Evolutionary conservation across 2,329 filamentous ascomycete species (phyloP).

Genomic region (Arthrocladium fulminans): DNA sequence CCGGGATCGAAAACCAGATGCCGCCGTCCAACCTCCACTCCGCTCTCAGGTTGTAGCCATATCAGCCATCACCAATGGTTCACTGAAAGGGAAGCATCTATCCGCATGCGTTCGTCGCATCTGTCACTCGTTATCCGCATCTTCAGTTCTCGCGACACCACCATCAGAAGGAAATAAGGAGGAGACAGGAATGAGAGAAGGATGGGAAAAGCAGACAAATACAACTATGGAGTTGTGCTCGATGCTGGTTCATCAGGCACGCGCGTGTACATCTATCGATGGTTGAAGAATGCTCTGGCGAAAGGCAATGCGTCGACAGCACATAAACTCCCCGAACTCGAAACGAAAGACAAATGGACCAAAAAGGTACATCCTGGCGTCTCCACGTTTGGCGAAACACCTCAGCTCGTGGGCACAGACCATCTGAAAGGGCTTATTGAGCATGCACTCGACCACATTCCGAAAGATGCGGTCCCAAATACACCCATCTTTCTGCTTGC

Average conservation of each 20-base stretch:
- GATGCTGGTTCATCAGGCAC: slow-evolving; percentile 96
- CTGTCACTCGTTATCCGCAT: background rate
- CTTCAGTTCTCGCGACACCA: background rate
- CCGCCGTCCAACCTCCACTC: too few species aligned
- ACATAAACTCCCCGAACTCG: slow-evolving; percentile 64
- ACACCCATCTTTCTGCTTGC: slow-evolving; percentile 94
- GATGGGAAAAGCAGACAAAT: slow-evolving; percentile 19
- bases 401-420: slow-evolving; percentile 66
- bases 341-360: slow-evolving; percentile 77
- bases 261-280: slow-evolving; percentile 86
- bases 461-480: slow-evolving; percentile 62
- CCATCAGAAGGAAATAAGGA: background rate
- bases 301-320: slow-evolving; percentile 52
- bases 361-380: slow-evolving; percentile 92
- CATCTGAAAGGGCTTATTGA: slow-evolving; percentile 72
- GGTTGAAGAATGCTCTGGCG: slow-evolving; percentile 68
- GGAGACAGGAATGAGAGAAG: background rate
- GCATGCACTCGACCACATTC: slow-evolving; percentile 72
- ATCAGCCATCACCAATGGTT: too few species aligned
- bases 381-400: slow-evolving; percentile 75
- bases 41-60: too few species aligned
- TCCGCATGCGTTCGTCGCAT: too few species aligned
- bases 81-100: too few species aligned
- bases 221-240: slow-evolving; percentile 83
- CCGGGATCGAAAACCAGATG: too few species aligned